Conservation (phyloP, 306 rosid genomes). For the Alnus rubra region DNA sequence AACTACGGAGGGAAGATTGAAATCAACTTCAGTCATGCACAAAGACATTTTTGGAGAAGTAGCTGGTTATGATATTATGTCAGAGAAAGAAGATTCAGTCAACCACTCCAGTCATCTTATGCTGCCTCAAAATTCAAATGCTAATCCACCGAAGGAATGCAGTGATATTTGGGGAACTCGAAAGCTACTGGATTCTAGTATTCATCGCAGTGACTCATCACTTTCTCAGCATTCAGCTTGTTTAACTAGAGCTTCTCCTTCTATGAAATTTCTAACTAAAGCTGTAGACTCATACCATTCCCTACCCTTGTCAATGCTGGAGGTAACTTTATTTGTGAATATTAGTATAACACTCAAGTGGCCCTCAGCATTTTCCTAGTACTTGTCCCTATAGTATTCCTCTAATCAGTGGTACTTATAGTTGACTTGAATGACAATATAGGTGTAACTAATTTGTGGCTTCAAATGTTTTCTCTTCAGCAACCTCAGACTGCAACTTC, state of each 20-base stretch:
- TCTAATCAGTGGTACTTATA: neutral
- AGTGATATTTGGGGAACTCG: constrained; percentile 41
- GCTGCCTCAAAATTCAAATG: constrained; percentile 43
- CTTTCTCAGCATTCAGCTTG: constrained; percentile 66
- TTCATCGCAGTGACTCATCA: constrained; percentile 70
- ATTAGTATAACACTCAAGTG: neutral
- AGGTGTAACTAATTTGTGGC: neutral
- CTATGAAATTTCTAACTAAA: constrained; percentile 43
- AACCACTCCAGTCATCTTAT: constrained; percentile 27
- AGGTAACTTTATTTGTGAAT: constrained; percentile 47
- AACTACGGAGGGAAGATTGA: constrained; percentile 41
- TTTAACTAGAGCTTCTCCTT: constrained; percentile 51
- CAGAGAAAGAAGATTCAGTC: constrained; percentile 42
- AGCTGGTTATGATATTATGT: constrained; percentile 30
- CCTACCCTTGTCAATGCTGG: constrained; percentile 84
- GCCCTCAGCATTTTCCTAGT: neutral
- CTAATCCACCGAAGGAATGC: constrained; percentile 40
- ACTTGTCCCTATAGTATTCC: neutral
- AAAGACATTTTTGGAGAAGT: constrained; percentile 28
- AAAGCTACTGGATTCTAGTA: constrained; percentile 58
- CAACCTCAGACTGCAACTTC: constrained; percentile 55
- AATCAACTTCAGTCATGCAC: constrained; percentile 31
- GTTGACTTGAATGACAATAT: neutral
- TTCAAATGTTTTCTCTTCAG: constrained; percentile 43
- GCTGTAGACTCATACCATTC: constrained; percentile 74